These are phyloP conservation scores for Onygena corvina DNA, from an alignment of 2,329 filamentous ascomycete species.

Conservation along the genomic window DNA sequence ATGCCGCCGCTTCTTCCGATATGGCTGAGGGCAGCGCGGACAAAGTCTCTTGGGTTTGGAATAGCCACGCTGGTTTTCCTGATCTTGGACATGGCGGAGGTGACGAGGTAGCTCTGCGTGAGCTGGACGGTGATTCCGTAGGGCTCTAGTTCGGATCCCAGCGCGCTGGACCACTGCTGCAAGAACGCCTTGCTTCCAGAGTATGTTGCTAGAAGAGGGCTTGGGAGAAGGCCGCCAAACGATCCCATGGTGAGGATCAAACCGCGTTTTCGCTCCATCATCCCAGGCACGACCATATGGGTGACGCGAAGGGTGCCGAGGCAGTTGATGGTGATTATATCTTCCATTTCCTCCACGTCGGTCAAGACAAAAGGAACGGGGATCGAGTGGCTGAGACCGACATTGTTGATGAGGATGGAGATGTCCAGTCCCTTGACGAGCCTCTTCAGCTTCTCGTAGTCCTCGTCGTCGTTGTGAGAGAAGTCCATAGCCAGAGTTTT, in stretches of 20 bases:
- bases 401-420: slow-evolving; percentile 88
- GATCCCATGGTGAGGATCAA: slow-evolving; percentile 96
- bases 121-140: slow-evolving; percentile 82
- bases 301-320: slow-evolving; percentile 80
- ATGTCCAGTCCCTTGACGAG: slow-evolving; percentile 64
- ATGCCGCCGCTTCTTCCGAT: slow-evolving; percentile 66
- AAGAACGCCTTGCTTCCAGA: slow-evolving; percentile 96
- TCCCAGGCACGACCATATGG: slow-evolving; percentile 68
- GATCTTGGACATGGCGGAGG: slow-evolving; percentile 94
- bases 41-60: slow-evolving; percentile 71
- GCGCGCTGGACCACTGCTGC: slow-evolving; percentile 83
- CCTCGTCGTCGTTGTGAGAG: slow-evolving; percentile 60
- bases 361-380: slow-evolving; percentile 82
- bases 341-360: slow-evolving; percentile 62
- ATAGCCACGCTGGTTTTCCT: slow-evolving; percentile 64
- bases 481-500: slow-evolving; percentile 89
- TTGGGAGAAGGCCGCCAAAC: slow-evolving; percentile 84
- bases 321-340: slow-evolving; percentile 94
- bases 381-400: slow-evolving; percentile 86
- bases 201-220: slow-evolving; percentile 87
- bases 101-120: slow-evolving; percentile 83
- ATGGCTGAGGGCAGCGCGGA: slow-evolving; percentile 64
- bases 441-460: slow-evolving; percentile 63
- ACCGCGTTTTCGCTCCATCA: slow-evolving; percentile 72
- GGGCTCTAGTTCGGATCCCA: slow-evolving; percentile 69